phyloP scores from a whole-genome alignment of 2,329 filamentous ascomycete species.

The Phaeosphaeria sp. region DNA sequence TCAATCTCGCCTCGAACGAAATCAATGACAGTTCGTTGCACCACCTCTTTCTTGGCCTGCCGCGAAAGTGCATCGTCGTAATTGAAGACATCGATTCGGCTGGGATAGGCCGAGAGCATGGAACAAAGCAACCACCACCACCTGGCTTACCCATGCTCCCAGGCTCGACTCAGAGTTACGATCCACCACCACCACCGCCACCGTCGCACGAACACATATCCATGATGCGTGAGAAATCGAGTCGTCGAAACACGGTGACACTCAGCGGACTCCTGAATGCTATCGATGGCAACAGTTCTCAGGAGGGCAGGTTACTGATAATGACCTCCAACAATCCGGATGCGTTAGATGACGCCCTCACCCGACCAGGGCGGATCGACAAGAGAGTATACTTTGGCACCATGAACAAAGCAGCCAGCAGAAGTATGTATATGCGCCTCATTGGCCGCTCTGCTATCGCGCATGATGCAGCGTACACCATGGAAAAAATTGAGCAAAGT shows the following conservation, averaged over 20 bases:
- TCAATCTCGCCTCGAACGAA: slow-evolving; percentile 41
- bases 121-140: neutral
- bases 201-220: neutral
- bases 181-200: neutral
- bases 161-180: too few species aligned
- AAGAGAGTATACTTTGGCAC: slow-evolving; percentile 75
- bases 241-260: slow-evolving; percentile 54
- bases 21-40: slow-evolving; percentile 41
- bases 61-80: slow-evolving; percentile 47
- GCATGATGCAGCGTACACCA: slow-evolving; percentile 21
- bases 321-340: slow-evolving; percentile 84
- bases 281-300: slow-evolving; percentile 80
- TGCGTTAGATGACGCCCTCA: slow-evolving; percentile 73
- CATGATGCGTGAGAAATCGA: neutral
- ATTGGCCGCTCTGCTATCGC: slow-evolving; percentile 33
- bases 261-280: slow-evolving; percentile 76
- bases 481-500: slow-evolving; percentile 27
- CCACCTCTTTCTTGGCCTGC: slow-evolving; percentile 41
- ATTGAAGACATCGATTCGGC: slow-evolving; percentile 52
- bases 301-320: slow-evolving; percentile 78
- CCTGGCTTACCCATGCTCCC: neutral
- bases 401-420: slow-evolving; percentile 25
- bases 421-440: slow-evolving; percentile 39
- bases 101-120: slow-evolving; percentile 34
- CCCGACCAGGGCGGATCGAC: slow-evolving; percentile 75